Conservation (phyloP, 1,284 basidiomycete genomes). For the Boletellus deceptivus region DNA sequence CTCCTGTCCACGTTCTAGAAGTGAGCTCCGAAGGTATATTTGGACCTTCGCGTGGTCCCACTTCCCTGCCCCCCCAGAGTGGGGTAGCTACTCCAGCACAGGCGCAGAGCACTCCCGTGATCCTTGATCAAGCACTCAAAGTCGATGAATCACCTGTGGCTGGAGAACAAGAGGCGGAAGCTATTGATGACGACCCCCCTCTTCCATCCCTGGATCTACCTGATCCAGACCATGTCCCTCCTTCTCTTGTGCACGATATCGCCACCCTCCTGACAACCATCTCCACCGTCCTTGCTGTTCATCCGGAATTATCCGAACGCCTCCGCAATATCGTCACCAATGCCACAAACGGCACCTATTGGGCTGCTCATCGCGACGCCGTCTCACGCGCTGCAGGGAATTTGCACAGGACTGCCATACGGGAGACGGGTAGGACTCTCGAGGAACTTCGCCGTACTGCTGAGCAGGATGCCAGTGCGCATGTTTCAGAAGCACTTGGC, state of each 20-base stretch:
- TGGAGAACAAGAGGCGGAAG: slow-evolving; percentile 17
- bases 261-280: slow-evolving; percentile 57
- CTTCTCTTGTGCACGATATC: slow-evolving; percentile 61
- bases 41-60: slow-evolving; percentile 16
- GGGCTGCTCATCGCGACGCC: slow-evolving; percentile 57
- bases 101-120: slow-evolving; percentile 34
- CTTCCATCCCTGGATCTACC: slow-evolving; percentile 47
- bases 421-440: slow-evolving; percentile 39
- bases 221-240: slow-evolving; percentile 29
- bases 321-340: slow-evolving; percentile 62
- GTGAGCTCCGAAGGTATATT: slow-evolving; percentile 37
- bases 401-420: slow-evolving; percentile 44
- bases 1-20: slow-evolving; percentile 59
- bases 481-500: slow-evolving; percentile 62
- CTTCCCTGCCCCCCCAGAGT: slow-evolving; percentile 12
- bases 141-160: slow-evolving; percentile 8
- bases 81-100: slow-evolving; percentile 32
- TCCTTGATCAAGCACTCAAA: slow-evolving; percentile 24
- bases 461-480: slow-evolving; percentile 62
- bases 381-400: slow-evolving; percentile 54
- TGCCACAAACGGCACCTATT: slow-evolving; percentile 62
- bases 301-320: slow-evolving; percentile 69
- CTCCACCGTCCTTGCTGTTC: slow-evolving; percentile 50
- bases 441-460: slow-evolving; percentile 45
- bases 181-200: slow-evolving; percentile 47